phyloP scores from a whole-genome alignment of 2,329 filamentous ascomycete species.

The Aspergillus alliaceus region DNA sequence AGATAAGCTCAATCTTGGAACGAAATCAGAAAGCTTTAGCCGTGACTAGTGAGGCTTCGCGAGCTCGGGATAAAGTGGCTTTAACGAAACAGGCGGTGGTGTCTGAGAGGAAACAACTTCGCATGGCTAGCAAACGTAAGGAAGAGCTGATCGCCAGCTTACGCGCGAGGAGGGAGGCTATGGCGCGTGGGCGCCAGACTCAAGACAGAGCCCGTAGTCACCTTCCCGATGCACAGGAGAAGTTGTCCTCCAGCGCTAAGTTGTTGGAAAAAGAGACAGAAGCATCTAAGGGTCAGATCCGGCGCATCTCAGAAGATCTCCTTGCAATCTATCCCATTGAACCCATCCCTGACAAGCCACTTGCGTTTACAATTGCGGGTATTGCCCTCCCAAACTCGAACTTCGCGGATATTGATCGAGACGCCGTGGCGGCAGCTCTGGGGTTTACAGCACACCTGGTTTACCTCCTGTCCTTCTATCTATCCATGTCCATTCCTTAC shows the following conservation, averaged over 20 bases:
- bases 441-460: constrained; percentile 77
- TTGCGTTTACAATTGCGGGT: constrained; percentile 81
- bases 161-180: constrained; percentile 63
- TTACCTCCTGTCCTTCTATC: constrained; percentile 76
- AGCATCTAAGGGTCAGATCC: constrained; percentile 78
- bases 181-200: constrained; percentile 60
- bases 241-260: constrained; percentile 57
- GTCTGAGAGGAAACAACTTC: constrained; percentile 66
- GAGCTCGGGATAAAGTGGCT: constrained; percentile 41
- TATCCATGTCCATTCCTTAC: constrained; percentile 77
- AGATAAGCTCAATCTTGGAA: constrained; percentile 63
- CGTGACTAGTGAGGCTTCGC: constrained; percentile 34
- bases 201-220: constrained; percentile 62
- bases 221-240: constrained; percentile 60
- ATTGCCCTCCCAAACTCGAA: constrained; percentile 77
- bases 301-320: constrained; percentile 84
- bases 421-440: constrained; percentile 75
- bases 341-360: constrained; percentile 61
- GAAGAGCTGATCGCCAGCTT: constrained; percentile 70
- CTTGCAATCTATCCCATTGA: constrained; percentile 77
- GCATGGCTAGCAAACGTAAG: constrained; percentile 60
- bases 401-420: constrained; percentile 66
- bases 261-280: constrained; percentile 58
- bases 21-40: constrained; percentile 35
- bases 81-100: constrained; percentile 54